Evolutionary conservation across 2,329 filamentous ascomycete genomes (phyloP), one percentile per base, ranked within the genome.

Genomic region (Chaetomiaceae sp.): DNA sequence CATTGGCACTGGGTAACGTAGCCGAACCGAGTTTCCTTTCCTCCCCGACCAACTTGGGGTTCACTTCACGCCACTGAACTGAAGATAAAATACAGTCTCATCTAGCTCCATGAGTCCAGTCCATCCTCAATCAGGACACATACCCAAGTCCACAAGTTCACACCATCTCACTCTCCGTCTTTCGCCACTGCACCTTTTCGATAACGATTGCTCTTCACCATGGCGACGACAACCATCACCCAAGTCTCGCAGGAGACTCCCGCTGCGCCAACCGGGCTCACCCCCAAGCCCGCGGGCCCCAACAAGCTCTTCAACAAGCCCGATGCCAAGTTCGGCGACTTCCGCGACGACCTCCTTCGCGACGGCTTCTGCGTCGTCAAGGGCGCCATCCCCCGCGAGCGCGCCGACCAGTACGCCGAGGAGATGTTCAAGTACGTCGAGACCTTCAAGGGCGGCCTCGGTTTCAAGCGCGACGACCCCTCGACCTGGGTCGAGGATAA

Each of bases 351-450:
- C 3, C 33, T 47, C 15, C 33, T 47, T 20, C 25, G 33, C 20
- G 33, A 47, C 11, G 44, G 44, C n/a, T 47, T 47, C 33, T 47
- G 44, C 33, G 44, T 47, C 14, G 44, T 47, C 44, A 47, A 47
- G 22, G 44, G 44, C 44, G 44, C 44, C 2, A n/a, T 47, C 11
- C 44, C 44, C 22, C 23, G 44, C 14, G 44, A 47, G 14, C 44
- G 44, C n/a, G 44, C 44, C 15, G 44, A 47, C 8, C 22, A 47
- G 22, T 37, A 37, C 27, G 44, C 44, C 14, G 44, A 47, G 44
- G 44, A 47, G 44, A 47, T 47, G 44, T 23, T 25, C 33, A 37
- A 37, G 44, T 47, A 47, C 22, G 31, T 47, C 33, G 44, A 47
- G 33, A 47, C 44, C 33, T 47, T 38, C 22, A 47, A 47, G 22